These are phyloP conservation scores for Geosmithia putterillii DNA, from an alignment of 2,329 filamentous ascomycete genomes.

Conservation along the genomic window DNA sequence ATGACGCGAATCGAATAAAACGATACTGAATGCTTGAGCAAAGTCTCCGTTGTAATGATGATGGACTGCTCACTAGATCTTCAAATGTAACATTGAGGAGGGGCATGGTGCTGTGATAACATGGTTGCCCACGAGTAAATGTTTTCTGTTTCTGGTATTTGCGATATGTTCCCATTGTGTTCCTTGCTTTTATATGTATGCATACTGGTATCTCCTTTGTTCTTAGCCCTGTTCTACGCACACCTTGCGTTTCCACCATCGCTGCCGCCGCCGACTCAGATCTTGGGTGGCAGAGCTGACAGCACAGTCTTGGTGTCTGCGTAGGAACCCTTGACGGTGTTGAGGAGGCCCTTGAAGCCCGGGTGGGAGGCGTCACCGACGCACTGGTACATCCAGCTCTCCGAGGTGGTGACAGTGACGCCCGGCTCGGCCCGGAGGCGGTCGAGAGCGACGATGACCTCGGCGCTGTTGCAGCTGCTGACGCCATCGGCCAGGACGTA, in stretches of 20 bases:
- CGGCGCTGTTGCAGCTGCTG: constrained; percentile 72
- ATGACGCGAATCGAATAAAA: too few species aligned
- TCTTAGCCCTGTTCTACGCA: too few species aligned
- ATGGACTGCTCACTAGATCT: too few species aligned
- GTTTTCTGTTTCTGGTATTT: too few species aligned
- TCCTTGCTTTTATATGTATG: not conserved
- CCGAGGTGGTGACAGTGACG: constrained; percentile 70
- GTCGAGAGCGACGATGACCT: constrained; percentile 68
- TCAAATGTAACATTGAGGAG: too few species aligned
- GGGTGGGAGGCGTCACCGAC: constrained; percentile 67
- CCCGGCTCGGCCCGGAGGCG: constrained; percentile 60
- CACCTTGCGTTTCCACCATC: too few species aligned
- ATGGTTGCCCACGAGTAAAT: too few species aligned
- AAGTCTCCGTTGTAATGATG: too few species aligned
- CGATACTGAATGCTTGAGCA: too few species aligned
- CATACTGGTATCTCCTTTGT: not conserved
- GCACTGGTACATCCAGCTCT: constrained; percentile 82
- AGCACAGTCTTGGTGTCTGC: constrained; percentile 59
- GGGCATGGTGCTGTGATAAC: too few species aligned
- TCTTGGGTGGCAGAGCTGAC: constrained; percentile 38
- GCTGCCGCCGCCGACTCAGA: not conserved
- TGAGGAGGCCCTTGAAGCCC: constrained; percentile 62
- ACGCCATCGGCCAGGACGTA: constrained; percentile 86
- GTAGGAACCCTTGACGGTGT: constrained; percentile 66
- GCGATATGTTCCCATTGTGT: too few species aligned